These are phyloP conservation scores for Ophiostoma ips DNA, from an alignment of 2,329 filamentous ascomycete genomes.

Conservation along the genomic window DNA sequence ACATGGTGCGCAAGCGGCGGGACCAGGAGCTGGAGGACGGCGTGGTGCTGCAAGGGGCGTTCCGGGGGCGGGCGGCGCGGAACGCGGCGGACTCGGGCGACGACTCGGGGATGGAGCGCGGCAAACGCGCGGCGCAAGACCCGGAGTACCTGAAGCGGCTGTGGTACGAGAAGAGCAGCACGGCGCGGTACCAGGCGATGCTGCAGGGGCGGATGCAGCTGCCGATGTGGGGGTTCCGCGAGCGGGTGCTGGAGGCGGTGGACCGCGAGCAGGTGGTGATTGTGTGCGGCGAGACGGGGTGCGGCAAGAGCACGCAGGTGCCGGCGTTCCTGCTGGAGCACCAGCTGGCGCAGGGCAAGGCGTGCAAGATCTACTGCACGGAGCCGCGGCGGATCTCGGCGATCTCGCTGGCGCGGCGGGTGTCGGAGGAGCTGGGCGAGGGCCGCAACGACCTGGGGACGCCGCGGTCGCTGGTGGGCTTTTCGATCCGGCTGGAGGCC, in stretches of 20 bases:
- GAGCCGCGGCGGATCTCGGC: conserved; percentile 93
- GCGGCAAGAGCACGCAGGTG: conserved; percentile 95
- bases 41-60: conserved; percentile 63
- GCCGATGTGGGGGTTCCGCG: conserved; percentile 77
- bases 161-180: conserved; percentile 43
- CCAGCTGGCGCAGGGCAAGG: conserved; percentile 62
- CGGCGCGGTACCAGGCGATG: conserved; percentile 63
- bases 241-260: conserved; percentile 64
- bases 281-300: conserved; percentile 91
- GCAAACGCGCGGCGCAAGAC: conserved; percentile 23
- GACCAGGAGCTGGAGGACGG: conserved; percentile 60
- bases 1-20: conserved; percentile 52
- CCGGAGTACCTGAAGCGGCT: conserved; percentile 41
- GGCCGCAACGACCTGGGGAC: conserved; percentile 70
- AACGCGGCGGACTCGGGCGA: conserved; percentile 34
- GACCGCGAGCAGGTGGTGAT: conserved; percentile 76
- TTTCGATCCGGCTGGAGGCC: conserved; percentile 84
- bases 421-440: conserved; percentile 91
- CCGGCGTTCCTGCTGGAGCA: conserved; percentile 87
- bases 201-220: conserved; percentile 62
- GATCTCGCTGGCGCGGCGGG: conserved; percentile 80
- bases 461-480: conserved; percentile 71
- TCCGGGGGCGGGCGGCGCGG: conserved; percentile 45
- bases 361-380: conserved; percentile 89
- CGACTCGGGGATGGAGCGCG: conserved; percentile 30